Base-by-base conservation (phyloP, 495 filamentous ascomycete genomes). In the Xylaria curta region DNA sequence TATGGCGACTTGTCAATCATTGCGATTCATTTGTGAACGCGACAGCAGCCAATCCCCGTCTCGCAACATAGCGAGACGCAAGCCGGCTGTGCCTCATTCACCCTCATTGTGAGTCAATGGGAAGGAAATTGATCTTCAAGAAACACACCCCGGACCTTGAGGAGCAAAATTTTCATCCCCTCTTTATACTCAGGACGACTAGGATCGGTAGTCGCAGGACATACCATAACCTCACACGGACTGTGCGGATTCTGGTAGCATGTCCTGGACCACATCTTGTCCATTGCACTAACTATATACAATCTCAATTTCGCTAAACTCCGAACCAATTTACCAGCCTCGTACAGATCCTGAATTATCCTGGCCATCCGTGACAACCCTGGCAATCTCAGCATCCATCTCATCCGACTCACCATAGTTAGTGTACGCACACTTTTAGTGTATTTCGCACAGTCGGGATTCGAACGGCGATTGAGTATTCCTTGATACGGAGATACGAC, bases 261-360 rank as follows among this genome's bases (percentile, higher is more conserved):
- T 64, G 17, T 49, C 24, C 17, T 8, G 44, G 24, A 5, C 58
- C 49, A 51, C 51, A 33, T 44, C 38, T 17, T 56, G 19, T 64
- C 59, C 38, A 21, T 63, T 56, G 19, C 63, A 63, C 54, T 65
- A 67, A 63, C 54, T 65, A 67, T 59, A 69, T n/a, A n/a, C n/a
- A n/a, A n/a, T 76, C 38, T 68, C 76, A 79, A 79, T 79, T 73
- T 79, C 77, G 77, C 77, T 79, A 79, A 79, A 64, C 61, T 67
- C 51, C 49, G 44, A 56, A 19, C 31, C 70, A 72, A 61, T 72
- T 66, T 67, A 54, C 28, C 26, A 31, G 42, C 42, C 33, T 63
- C 68, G 38, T 47, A 63, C 58, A 42, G 44, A 70, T 70, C 63
- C 65, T 61, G 64, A 47, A 67, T 56, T 28, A 51, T 65, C 62